Percentiles rank a stretch among this genome's conserved stretches.
Conservation (phyloP, 148 eudicot genomes). For the Talinum fruticosum region DNA sequence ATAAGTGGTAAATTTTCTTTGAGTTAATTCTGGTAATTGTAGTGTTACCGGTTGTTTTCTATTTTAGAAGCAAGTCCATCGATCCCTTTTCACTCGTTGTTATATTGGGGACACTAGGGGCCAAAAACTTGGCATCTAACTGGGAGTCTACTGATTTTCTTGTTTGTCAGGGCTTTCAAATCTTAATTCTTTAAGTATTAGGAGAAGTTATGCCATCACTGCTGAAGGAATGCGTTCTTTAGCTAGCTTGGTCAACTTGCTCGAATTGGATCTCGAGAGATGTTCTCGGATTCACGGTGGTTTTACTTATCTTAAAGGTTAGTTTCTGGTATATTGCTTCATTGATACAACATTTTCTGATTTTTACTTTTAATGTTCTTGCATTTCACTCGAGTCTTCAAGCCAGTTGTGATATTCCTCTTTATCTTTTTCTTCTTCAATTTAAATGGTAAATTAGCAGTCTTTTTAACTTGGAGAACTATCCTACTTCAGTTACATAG, state of each 20-base stretch:
- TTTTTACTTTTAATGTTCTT: not conserved
- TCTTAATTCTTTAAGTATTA: constrained; percentile 56
- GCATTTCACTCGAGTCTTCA: not conserved
- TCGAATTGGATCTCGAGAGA: constrained; percentile 77
- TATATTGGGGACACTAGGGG: not conserved
- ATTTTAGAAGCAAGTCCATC: not conserved
- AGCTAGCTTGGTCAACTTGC: constrained; percentile 54
- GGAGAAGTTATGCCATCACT: constrained; percentile 55
- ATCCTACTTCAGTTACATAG: not conserved
- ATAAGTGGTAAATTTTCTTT: constrained; percentile 26
- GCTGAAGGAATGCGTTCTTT: constrained; percentile 65
- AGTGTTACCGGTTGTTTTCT: not conserved
- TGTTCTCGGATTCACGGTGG: constrained; percentile 77
- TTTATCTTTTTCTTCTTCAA: not conserved
- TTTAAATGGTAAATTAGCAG: not conserved
- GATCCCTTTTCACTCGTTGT: not conserved
- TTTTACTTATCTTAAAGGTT: constrained; percentile 75
- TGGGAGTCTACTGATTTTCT: not conserved
- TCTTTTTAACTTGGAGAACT: not conserved
- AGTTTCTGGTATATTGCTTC: constrained; percentile 4
- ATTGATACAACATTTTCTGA: not conserved
- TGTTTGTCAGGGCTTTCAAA: constrained; percentile 56
- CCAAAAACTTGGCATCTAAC: not conserved
- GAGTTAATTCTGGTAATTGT: constrained; percentile 7
- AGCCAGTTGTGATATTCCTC: too few species aligned